Percentiles rank a stretch among this genome's conserved stretches.
phyloP scores from a whole-genome alignment of 2,329 filamentous ascomycete genomes.

The Aureobasidium sp. region DNA sequence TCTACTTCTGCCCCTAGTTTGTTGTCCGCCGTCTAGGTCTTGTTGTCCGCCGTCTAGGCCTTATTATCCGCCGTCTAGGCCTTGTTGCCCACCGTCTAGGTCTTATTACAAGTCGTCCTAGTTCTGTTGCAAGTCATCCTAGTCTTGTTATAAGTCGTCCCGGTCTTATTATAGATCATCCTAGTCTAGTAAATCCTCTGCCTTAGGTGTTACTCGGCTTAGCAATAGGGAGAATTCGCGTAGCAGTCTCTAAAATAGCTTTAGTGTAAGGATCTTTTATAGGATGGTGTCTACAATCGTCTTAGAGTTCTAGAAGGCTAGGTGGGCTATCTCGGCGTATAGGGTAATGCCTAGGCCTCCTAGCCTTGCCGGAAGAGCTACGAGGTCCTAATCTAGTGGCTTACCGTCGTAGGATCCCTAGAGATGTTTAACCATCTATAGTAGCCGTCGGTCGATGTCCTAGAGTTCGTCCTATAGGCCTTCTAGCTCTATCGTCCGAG shows the following conservation, averaged over 20 bases:
- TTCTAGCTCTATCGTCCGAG: neutral
- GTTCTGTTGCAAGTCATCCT: no score
- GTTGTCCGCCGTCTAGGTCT: no score
- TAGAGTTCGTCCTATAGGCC: neutral
- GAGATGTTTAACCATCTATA: neutral
- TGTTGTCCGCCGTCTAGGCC: no score
- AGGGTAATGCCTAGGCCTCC: neutral
- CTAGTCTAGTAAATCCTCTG: no score
- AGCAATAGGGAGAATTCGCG: neutral
- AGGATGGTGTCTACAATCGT: neutral
- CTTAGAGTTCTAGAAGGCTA: neutral
- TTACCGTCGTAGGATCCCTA: neutral
- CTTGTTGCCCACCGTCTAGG: no score
- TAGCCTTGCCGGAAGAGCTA: neutral
- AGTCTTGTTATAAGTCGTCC: no score
- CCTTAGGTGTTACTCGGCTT: no score
- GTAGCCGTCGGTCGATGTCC: neutral
- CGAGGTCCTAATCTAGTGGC: neutral
- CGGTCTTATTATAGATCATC: neutral
- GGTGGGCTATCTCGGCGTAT: neutral
- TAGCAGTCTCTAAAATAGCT: neutral
- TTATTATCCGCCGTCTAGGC: no score
- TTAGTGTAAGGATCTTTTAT: neutral
- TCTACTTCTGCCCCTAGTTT: neutral
- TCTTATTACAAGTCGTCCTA: no score